Conservation (phyloP, 495 filamentous ascomycete genomes). For the Choiromyces venosus region DNA sequence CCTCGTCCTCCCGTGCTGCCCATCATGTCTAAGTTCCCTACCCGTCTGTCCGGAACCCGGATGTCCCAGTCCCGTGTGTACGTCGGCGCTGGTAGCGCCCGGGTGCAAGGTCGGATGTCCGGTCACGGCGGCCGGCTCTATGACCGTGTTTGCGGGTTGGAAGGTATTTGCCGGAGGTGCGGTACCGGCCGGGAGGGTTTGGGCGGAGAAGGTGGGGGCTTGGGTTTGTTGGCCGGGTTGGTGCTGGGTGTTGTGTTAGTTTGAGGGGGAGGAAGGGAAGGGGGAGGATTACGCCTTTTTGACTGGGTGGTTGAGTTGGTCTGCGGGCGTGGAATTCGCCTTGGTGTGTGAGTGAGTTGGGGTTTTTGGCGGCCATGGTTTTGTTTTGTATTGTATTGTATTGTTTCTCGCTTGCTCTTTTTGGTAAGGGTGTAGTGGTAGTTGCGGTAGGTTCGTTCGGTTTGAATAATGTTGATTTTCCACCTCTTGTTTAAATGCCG, state of each 20-base stretch:
- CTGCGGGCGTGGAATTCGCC: constrained; percentile 55
- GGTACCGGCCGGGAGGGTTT: constrained; percentile 59
- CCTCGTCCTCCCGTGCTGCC: constrained; percentile 50
- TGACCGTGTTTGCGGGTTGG: constrained; percentile 47
- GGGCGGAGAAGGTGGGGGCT: constrained; percentile 57
- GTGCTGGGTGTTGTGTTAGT: constrained; percentile 50
- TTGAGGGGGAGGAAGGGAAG: neutral
- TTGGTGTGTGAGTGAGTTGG: constrained; percentile 52
- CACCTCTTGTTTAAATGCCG: no score
- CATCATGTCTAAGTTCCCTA: constrained; percentile 54
- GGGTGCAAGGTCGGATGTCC: constrained; percentile 45
- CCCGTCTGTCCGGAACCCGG: constrained; percentile 59
- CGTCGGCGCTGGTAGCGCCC: constrained; percentile 59
- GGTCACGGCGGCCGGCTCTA: constrained; percentile 49
- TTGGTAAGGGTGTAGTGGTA: no score
- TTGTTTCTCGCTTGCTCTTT: no score
- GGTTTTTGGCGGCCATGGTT: no score
- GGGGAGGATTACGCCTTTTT: constrained; percentile 52
- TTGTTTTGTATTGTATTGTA: no score
- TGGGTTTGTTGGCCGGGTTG: constrained; percentile 60
- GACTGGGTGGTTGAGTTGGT: constrained; percentile 50
- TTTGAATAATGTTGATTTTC: no score
- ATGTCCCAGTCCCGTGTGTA: constrained; percentile 57
- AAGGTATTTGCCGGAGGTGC: constrained; percentile 61
- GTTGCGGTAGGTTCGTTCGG: no score